These are phyloP conservation scores for Candida sithepensis DNA, from an alignment of 805 yeast species.

Conservation along the genomic window DNA sequence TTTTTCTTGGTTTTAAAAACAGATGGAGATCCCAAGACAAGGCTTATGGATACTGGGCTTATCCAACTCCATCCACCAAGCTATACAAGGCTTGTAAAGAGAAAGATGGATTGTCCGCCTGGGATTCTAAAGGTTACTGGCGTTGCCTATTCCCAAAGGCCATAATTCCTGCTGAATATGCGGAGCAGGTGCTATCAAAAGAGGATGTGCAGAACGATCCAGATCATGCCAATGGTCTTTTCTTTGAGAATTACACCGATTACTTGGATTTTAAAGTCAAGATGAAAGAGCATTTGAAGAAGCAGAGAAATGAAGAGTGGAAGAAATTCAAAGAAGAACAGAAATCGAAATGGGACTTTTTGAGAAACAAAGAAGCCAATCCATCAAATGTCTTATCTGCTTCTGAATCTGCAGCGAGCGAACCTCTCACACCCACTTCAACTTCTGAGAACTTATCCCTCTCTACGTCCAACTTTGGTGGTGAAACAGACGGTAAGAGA, in stretches of 20 bases:
- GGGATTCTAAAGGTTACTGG: conserved; percentile 88
- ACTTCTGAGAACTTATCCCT: not conserved
- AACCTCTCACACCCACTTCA: not conserved
- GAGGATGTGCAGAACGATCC: conserved; percentile 53
- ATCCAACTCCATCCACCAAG: conserved; percentile 33
- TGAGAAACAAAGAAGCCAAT: conserved; percentile 2
- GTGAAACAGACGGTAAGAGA: conserved; percentile 19
- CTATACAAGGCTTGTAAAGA: conserved; percentile 62
- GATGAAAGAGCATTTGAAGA: conserved; percentile 44
- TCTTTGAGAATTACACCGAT: conserved; percentile 62
- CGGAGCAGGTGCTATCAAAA: conserved; percentile 38
- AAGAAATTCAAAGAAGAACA: conserved; percentile 20
- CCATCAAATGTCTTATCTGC: not conserved
- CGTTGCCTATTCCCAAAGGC: conserved; percentile 77
- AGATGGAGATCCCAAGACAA: conserved; percentile 6
- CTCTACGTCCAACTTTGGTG: not conserved
- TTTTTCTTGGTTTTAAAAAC: conserved; percentile 3
- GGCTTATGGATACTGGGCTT: conserved; percentile 22
- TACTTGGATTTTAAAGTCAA: conserved; percentile 64
- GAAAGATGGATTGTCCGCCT: conserved; percentile 65
- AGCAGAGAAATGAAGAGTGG: conserved; percentile 32
- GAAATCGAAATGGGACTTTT: conserved; percentile 24
- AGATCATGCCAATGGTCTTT: conserved; percentile 47
- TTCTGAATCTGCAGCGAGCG: too few species aligned
- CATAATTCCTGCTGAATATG: conserved; percentile 30